Conservation (phyloP, 495 filamentous ascomycete species). For the Recurvomyces mirabilis region DNA sequence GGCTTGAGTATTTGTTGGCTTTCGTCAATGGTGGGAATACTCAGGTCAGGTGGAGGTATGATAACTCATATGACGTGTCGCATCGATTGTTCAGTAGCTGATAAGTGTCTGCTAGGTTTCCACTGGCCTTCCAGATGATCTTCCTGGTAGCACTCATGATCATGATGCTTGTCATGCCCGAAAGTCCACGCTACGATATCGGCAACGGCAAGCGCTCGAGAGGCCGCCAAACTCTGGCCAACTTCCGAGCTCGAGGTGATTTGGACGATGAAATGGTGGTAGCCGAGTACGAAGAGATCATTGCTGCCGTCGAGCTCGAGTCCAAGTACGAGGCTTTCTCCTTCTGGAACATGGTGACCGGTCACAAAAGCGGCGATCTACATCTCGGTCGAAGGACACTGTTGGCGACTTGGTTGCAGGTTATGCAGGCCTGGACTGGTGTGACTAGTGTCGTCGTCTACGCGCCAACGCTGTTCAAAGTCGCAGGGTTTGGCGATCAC, state of each 20-base stretch:
- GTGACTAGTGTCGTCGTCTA: conserved; percentile 58
- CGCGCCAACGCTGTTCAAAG: conserved; percentile 54
- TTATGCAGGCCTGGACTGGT: conserved; percentile 63
- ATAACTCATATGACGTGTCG: too few species aligned
- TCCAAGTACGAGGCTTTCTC: conserved; percentile 41
- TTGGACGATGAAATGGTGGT: conserved; percentile 45
- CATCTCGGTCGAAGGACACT: conserved; percentile 54
- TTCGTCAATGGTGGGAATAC: conserved; percentile 46
- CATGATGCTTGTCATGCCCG: conserved; percentile 13
- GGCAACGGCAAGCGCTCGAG: conserved; percentile 13
- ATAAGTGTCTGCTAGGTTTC: conserved; percentile 38
- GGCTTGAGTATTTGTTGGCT: conserved; percentile 55
- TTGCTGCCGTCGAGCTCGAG: conserved; percentile 44
- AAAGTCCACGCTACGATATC: conserved; percentile 15
- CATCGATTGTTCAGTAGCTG: not conserved
- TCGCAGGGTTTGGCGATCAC: conserved; percentile 47
- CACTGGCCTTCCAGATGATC: conserved; percentile 58
- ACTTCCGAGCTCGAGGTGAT: conserved; percentile 47
- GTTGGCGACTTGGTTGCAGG: conserved; percentile 57
- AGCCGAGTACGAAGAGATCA: conserved; percentile 51
- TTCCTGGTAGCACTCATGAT: conserved; percentile 40
- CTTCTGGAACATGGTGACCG: conserved; percentile 51
- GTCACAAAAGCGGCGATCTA: conserved; percentile 47
- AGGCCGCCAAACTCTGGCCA: conserved; percentile 44
- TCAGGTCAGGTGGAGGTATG: conserved; percentile 44